Evolutionary conservation across 768 basidiomycete species (phyloP), one percentile per base, ranked within the genome.

Genomic region (Serendipita sp.): DNA sequence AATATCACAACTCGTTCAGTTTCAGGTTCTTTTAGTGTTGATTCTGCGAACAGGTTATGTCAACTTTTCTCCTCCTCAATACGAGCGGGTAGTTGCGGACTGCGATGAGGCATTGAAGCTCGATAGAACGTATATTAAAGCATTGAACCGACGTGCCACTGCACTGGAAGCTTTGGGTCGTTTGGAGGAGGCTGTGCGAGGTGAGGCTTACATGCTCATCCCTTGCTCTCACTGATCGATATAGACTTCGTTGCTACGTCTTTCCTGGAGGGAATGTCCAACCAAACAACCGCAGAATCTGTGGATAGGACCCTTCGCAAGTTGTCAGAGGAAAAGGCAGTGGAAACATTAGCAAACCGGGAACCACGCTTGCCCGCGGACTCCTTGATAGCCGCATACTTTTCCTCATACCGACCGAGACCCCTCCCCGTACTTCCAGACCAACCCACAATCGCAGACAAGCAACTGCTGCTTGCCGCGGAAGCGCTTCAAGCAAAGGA

Each of bases 191-290:
- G 80, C 94, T 33, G 69, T 96, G 41, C 79, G 89, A 69, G 91
- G 90, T 90, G 62, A 11, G 81, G 72, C 61, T 20, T 9, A 13
- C 3, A 33, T n/a, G 62, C 51, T 61, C 38, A 3, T 60, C 56
- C 26, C 20, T 11, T 41, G n/a, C 9, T 16, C 51, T 3, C 44
- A n/a, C 28, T 50, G 28, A 50, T 28, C 28, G 17, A 38, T 13
- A 33, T 11, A 93, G 95, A 99, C 72, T 98, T 85, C 77, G 97
- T 95, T 0, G 90, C 95, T n/a, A 85, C 89, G 0, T 92, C 94
- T 16, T 95, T 99, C 66, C 80, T 99, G 43, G 91, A 94, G 72
- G 84, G 86, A 69, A 96, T 98, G 82, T 79, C 85, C 70, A 91
- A 94, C 69, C 82, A 88, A 65, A 67, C 75, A 0, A 86, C 92